Percentiles rank a stretch among this genome's conserved stretches.
phyloP scores from a whole-genome alignment of 2,329 filamentous ascomycete genomes.

The Cladosporium phlei region DNA sequence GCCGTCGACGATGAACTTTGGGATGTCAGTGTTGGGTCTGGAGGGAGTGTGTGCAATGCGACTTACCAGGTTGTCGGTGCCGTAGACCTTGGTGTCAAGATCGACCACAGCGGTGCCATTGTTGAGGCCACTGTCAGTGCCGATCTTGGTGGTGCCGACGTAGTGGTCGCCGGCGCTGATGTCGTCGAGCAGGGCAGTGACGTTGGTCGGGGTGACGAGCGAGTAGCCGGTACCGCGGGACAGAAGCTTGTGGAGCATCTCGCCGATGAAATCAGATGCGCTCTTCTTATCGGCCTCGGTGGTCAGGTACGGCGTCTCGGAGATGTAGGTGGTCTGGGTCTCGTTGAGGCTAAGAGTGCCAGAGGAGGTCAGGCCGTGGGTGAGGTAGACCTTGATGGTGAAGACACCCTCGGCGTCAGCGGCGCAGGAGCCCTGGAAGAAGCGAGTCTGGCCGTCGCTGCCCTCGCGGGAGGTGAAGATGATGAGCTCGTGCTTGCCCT shows the following conservation, averaged over 20 bases:
- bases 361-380: conserved; percentile 56
- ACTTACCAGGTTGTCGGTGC: conserved; percentile 63
- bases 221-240: conserved; percentile 51
- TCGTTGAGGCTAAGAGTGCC: conserved; percentile 58
- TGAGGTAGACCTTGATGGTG: conserved; percentile 52
- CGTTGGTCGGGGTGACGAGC: conserved; percentile 51
- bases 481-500: conserved; percentile 62
- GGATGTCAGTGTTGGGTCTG: conserved; percentile 64
- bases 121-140: conserved; percentile 39
- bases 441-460: conserved; percentile 56
- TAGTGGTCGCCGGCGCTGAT: conserved; percentile 46
- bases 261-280: conserved; percentile 58
- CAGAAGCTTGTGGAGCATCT: conserved; percentile 56
- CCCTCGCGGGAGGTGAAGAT: conserved; percentile 56
- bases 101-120: conserved; percentile 45
- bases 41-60: conserved; percentile 58
- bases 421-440: conserved; percentile 61
- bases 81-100: conserved; percentile 48
- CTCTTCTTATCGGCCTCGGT: conserved; percentile 56
- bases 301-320: conserved; percentile 56
- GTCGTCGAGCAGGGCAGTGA: conserved; percentile 52
- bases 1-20: conserved; percentile 59
- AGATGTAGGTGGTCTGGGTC: conserved; percentile 54
- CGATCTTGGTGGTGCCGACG: conserved; percentile 38
- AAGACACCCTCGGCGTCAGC: conserved; percentile 57